phyloP scores from a whole-genome alignment of 306 rosid genomes.

The Gastrolobium bilobum region DNA sequence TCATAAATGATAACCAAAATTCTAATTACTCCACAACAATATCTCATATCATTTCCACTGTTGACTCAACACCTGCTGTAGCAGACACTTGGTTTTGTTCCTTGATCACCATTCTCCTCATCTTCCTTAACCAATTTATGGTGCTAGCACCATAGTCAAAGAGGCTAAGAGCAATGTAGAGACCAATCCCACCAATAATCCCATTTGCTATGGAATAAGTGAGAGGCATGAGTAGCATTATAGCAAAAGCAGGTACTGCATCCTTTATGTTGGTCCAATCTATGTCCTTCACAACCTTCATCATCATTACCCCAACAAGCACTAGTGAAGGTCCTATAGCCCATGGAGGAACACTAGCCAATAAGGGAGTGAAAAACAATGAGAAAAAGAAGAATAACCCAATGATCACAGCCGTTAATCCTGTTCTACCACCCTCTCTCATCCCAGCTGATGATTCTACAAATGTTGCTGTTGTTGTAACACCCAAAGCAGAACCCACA shows the following conservation, averaged over 20 bases:
- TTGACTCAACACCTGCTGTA: slow-evolving; percentile 55
- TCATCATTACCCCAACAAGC: slow-evolving; percentile 97
- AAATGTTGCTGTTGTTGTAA: slow-evolving; percentile 74
- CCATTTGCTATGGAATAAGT: slow-evolving; percentile 94
- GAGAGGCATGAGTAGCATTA: slow-evolving; percentile 87
- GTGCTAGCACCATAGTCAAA: slow-evolving; percentile 57
- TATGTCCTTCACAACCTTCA: slow-evolving; percentile 91
- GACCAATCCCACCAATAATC: slow-evolving; percentile 85
- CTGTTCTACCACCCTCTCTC: slow-evolving; percentile 92
- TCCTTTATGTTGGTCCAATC: slow-evolving; percentile 76
- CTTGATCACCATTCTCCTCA: slow-evolving; percentile 63
- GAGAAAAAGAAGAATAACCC: slow-evolving; percentile 78
- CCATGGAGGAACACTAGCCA: slow-evolving; percentile 95
- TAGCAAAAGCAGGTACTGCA: slow-evolving; percentile 83
- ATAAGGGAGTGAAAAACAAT: slow-evolving; percentile 76
- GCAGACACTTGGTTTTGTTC: slow-evolving; percentile 93
- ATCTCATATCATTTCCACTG: slow-evolving; percentile 61
- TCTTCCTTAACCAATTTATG: slow-evolving; percentile 68
- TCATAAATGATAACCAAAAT: slow-evolving; percentile 37
- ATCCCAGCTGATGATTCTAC: slow-evolving; percentile 87
- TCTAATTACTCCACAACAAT: background rate
- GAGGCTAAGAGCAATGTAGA: slow-evolving; percentile 70
- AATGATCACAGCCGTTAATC: slow-evolving; percentile 76
- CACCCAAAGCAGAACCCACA: slow-evolving; percentile 75
- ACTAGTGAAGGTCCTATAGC: slow-evolving; percentile 93